Conservation (phyloP, 2,329 filamentous ascomycete genomes). For the Nigrograna mackinnonii region DNA sequence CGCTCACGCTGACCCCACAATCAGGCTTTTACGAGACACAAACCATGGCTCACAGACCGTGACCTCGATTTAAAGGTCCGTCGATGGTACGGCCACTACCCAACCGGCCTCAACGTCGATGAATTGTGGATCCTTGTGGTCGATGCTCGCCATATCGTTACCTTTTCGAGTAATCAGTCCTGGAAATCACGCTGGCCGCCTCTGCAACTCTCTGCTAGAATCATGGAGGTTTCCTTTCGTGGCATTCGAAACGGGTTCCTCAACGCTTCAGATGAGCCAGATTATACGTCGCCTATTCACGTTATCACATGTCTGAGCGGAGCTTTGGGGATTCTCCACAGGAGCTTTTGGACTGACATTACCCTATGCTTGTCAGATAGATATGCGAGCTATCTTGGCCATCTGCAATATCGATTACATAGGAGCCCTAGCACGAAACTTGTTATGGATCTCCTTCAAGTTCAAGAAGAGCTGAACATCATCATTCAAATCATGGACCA, state of each 20-base stretch:
- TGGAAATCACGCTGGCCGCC: slow-evolving; percentile 50
- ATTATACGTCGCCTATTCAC: slow-evolving; percentile 44
- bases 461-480: slow-evolving; percentile 49
- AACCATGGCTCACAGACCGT: slow-evolving; percentile 46
- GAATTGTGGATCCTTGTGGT: slow-evolving; percentile 48
- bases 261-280: slow-evolving; percentile 30
- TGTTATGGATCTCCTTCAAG: slow-evolving; percentile 49
- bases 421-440: slow-evolving; percentile 46
- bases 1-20: slow-evolving; percentile 30
- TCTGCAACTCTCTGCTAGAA: slow-evolving; percentile 43
- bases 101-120: slow-evolving; percentile 46
- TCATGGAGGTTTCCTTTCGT: slow-evolving; percentile 46
- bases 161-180: slow-evolving; percentile 47
- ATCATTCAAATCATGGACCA: slow-evolving; percentile 49
- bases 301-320: slow-evolving; percentile 42
- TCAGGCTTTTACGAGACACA: slow-evolving; percentile 47
- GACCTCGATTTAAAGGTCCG: slow-evolving; percentile 46
- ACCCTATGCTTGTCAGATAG: slow-evolving; percentile 45
- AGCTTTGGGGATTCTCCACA: slow-evolving; percentile 47
- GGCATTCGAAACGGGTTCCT: slow-evolving; percentile 44
- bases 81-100: slow-evolving; percentile 48
- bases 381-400: slow-evolving; percentile 46
- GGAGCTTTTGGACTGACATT: slow-evolving; percentile 48
- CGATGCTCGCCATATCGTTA: slow-evolving; percentile 45
- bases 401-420: slow-evolving; percentile 48